Evolutionary conservation across 2,329 filamentous ascomycete species (phyloP).

Genomic region (Xylaria sp.): DNA sequence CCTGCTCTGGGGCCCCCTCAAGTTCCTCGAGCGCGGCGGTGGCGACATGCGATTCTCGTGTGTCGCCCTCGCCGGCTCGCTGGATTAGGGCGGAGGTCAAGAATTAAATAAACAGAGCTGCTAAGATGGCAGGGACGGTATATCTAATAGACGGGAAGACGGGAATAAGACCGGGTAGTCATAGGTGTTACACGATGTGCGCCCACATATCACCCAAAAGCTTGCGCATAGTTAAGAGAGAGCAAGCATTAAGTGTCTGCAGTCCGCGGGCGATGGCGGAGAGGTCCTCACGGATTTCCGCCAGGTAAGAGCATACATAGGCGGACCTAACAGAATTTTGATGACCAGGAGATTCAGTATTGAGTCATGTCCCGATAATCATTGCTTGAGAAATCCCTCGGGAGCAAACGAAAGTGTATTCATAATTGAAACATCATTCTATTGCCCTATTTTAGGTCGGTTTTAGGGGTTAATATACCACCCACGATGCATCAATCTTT

Average conservation of each 20-base stretch:
- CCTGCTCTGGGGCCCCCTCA: slow-evolving; percentile 72
- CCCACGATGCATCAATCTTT: slow-evolving; percentile 6
- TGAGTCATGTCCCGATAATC: neutral
- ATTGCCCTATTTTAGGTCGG: slow-evolving; percentile 16
- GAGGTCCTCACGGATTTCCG: neutral
- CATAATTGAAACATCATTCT: neutral
- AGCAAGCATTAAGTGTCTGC: neutral
- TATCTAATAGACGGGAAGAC: neutral
- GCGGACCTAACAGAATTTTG: neutral
- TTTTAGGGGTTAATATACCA: neutral
- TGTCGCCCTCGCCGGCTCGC: slow-evolving; percentile 63
- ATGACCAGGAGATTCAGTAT: neutral
- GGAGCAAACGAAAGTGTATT: neutral
- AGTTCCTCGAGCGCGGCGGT: slow-evolving; percentile 67
- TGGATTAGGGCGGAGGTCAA: slow-evolving; percentile 54
- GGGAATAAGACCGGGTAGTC: neutral
- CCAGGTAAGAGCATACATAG: neutral
- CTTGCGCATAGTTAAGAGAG: neutral
- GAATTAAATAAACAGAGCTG: neutral
- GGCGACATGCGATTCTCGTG: slow-evolving; percentile 69
- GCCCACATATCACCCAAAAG: slow-evolving; percentile 2
- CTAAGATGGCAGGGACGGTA: neutral
- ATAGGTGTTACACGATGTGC: neutral
- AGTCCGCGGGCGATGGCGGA: neutral
- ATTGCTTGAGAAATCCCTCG: neutral